Percentiles rank a stretch among this genome's conserved stretches.
Conservation (phyloP, 768 basidiomycete genomes). For the Russula sp. region DNA sequence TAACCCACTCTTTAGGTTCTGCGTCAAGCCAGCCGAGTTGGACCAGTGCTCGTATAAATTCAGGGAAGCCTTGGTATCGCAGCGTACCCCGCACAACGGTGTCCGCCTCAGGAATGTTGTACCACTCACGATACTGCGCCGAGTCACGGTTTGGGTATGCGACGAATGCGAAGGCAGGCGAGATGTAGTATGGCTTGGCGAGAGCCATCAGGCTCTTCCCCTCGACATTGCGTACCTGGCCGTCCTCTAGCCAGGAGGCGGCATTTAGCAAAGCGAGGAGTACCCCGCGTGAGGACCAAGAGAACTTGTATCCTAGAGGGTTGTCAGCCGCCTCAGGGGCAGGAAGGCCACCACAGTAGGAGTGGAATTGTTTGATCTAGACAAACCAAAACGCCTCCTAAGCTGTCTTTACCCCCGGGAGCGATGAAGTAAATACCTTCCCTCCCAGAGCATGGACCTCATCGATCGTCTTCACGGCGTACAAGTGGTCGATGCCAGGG, state of each 20-base stretch:
- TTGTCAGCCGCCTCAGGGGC: conserved; percentile 88
- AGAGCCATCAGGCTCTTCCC: conserved; percentile 84
- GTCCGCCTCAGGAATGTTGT: conserved; percentile 90
- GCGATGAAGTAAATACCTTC: conserved; percentile 46
- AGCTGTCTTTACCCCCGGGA: not conserved
- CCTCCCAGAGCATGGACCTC: conserved; percentile 94
- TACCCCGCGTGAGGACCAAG: conserved; percentile 95
- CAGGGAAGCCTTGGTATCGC: conserved; percentile 94
- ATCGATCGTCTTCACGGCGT: conserved; percentile 87
- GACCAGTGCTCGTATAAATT: conserved; percentile 84
- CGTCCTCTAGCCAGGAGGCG: conserved; percentile 68
- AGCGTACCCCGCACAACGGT: conserved; percentile 89
- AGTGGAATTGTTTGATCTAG: conserved; percentile 84
- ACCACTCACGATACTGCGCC: conserved; percentile 82
- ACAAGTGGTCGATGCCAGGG: conserved; percentile 90
- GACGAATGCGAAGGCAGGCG: conserved; percentile 93
- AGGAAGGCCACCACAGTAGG: conserved; percentile 94
- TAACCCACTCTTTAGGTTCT: conserved; percentile 68
- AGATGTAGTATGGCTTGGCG: conserved; percentile 91
- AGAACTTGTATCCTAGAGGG: conserved; percentile 98
- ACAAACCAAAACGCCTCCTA: not conserved
- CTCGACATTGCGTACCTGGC: conserved; percentile 55
- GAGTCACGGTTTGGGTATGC: conserved; percentile 97
- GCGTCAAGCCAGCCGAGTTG: conserved; percentile 82
- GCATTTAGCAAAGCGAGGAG: conserved; percentile 90